phyloP scores from a whole-genome alignment of 768 basidiomycete genomes.

The Agrocybe pediades region DNA sequence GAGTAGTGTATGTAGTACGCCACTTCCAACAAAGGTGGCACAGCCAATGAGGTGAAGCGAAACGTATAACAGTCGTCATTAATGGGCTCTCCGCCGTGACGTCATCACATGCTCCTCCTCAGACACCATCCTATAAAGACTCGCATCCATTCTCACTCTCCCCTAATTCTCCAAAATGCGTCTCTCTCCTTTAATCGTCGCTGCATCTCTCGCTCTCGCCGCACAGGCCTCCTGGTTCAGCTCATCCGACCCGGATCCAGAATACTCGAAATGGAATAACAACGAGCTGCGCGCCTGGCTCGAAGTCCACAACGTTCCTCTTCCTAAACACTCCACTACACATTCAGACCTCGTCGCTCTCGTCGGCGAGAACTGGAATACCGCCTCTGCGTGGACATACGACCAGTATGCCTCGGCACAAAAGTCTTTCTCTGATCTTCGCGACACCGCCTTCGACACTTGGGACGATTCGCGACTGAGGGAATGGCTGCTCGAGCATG shows the following conservation, averaged over 20 bases:
- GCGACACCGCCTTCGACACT: slow-evolving; percentile 64
- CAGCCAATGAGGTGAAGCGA: not conserved
- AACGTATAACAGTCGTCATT: slow-evolving; percentile 13
- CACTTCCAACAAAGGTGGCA: not conserved
- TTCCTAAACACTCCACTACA: slow-evolving; percentile 46
- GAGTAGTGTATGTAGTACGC: too few relatives aligned
- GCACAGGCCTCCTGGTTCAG: slow-evolving; percentile 57
- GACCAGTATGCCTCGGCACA: slow-evolving; percentile 70
- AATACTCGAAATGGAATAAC: slow-evolving; percentile 59
- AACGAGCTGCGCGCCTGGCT: slow-evolving; percentile 71
- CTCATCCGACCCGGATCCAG: slow-evolving; percentile 31
- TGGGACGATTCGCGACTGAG: slow-evolving; percentile 88
- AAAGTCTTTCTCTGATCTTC: slow-evolving; percentile 57
- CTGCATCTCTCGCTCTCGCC: slow-evolving; percentile 28
- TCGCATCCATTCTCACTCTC: not conserved
- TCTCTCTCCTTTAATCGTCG: slow-evolving; percentile 19
- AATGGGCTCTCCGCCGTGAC: slow-evolving; percentile 14
- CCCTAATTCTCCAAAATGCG: slow-evolving; percentile 19
- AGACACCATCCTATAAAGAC: slow-evolving; percentile 23
- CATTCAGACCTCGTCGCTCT: slow-evolving; percentile 42
- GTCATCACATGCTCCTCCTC: slow-evolving; percentile 16
- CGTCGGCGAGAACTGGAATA: slow-evolving; percentile 67
- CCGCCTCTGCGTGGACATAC: slow-evolving; percentile 53
- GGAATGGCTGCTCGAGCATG: slow-evolving; percentile 84
- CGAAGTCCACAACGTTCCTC: slow-evolving; percentile 59